Conservation (phyloP, 2,329 filamentous ascomycete genomes). For the Arthrobotrys musiformis region DNA sequence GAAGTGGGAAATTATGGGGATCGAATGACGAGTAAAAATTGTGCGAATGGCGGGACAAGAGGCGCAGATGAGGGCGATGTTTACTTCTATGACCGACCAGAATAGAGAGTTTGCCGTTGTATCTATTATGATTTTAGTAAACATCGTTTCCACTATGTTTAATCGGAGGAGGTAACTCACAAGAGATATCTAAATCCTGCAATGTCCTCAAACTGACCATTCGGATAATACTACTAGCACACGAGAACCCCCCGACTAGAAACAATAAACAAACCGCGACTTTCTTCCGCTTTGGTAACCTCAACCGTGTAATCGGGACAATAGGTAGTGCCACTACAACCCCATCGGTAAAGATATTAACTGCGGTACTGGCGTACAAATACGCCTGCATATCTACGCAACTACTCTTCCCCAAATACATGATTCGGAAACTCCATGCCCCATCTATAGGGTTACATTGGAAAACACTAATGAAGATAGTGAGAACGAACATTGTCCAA, state of each 20-base stretch:
- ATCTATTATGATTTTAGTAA: not conserved
- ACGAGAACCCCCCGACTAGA: slow-evolving; percentile 30
- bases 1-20: not conserved
- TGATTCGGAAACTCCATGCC: slow-evolving; percentile 6
- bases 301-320: slow-evolving; percentile 17
- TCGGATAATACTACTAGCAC: slow-evolving; percentile 18
- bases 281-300: slow-evolving; percentile 17
- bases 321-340: slow-evolving; percentile 24
- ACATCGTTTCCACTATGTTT: too few relatives aligned
- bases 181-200: slow-evolving; percentile 16
- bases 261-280: slow-evolving; percentile 37
- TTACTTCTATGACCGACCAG: slow-evolving; percentile 35
- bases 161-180: too few relatives aligned
- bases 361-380: slow-evolving; percentile 3
- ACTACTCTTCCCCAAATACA: not conserved
- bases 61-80: slow-evolving; percentile 21
- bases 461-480: slow-evolving; percentile 23
- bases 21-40: slow-evolving; percentile 13
- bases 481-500: slow-evolving; percentile 34
- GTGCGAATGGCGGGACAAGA: slow-evolving; percentile 32
- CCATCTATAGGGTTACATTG: slow-evolving; percentile 26
- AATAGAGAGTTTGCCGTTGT: slow-evolving; percentile 12
- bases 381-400: slow-evolving; percentile 21
- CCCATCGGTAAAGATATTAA: slow-evolving; percentile 23
- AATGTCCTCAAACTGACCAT: slow-evolving; percentile 1